A percentile compares a stretch with the other conserved stretches of the same genome.
Conservation (phyloP, 306 rosid species). For the Carpinus fangiana region DNA sequence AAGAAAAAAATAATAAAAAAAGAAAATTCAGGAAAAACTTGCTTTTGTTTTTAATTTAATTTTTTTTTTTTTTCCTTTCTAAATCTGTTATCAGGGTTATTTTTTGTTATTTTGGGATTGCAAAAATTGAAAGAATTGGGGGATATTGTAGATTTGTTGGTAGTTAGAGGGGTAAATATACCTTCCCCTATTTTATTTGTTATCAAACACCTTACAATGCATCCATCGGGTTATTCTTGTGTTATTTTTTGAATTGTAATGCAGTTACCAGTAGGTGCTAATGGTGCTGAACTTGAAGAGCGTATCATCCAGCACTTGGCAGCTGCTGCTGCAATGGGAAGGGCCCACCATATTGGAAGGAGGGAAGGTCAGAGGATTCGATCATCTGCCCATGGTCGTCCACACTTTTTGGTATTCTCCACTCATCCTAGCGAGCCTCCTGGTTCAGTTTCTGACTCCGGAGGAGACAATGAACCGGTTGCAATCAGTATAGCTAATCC, state of each 20-base stretch:
- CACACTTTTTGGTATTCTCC: constrained; percentile 56
- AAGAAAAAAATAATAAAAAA: too few relatives aligned
- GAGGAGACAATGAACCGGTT: constrained; percentile 47
- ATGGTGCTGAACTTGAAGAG: constrained; percentile 67
- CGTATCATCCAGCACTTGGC: constrained; percentile 85
- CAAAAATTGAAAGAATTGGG: too few relatives aligned
- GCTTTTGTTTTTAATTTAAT: too few relatives aligned
- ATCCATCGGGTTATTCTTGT: constrained; percentile 17
- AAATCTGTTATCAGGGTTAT: too few relatives aligned
- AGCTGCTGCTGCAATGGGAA: constrained; percentile 81
- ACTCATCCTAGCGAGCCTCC: constrained; percentile 49
- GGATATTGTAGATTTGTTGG: too few relatives aligned
- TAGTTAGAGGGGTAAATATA: too few relatives aligned
- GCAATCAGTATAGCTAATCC: constrained; percentile 44
- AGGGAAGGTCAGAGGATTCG: constrained; percentile 61
- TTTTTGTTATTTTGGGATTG: too few relatives aligned
- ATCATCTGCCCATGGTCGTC: constrained; percentile 59
- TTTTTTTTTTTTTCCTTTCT: too few relatives aligned
- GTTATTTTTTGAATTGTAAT: constrained; percentile 15
- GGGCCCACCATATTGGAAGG: constrained; percentile 59
- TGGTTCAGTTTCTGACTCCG: constrained; percentile 37
- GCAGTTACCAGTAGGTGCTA: constrained; percentile 60
- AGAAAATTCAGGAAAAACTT: too few relatives aligned
- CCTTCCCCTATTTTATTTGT: background rate
- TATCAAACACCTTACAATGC: constrained; percentile 6